These are phyloP conservation scores for Rhizopogon rudus DNA, from an alignment of 768 basidiomycete genomes.

Conservation along the genomic window DNA sequence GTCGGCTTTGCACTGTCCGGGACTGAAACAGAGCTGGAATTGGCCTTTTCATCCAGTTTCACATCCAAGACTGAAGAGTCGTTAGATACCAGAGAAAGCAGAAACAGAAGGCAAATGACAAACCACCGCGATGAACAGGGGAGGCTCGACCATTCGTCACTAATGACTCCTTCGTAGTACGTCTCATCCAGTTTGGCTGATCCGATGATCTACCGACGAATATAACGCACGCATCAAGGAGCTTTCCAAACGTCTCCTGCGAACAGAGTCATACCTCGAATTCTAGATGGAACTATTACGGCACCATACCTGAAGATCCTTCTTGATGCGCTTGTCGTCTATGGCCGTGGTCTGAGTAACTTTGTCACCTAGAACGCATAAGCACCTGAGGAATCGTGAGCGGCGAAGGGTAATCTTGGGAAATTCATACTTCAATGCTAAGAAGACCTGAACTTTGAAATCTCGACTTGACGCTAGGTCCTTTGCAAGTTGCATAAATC, in stretches of 20 bases:
- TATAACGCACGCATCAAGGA: slow-evolving; percentile 74
- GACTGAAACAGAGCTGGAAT: slow-evolving; percentile 37
- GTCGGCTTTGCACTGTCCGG: slow-evolving; percentile 24
- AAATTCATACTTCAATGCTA: slow-evolving; percentile 59
- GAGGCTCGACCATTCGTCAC: slow-evolving; percentile 68
- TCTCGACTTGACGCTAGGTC: slow-evolving; percentile 68
- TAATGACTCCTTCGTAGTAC: slow-evolving; percentile 58
- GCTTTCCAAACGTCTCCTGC: slow-evolving; percentile 79
- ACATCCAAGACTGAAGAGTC: slow-evolving; percentile 26
- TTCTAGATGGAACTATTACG: neutral
- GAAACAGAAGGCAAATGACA: slow-evolving; percentile 1
- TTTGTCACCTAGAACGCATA: slow-evolving; percentile 77
- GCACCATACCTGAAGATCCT: slow-evolving; percentile 75
- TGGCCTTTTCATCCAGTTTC: slow-evolving; percentile 60
- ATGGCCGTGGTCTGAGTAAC: slow-evolving; percentile 85
- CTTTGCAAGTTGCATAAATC: slow-evolving; percentile 72
- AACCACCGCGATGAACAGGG: slow-evolving; percentile 55
- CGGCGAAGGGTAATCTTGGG: neutral
- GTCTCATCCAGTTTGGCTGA: slow-evolving; percentile 74
- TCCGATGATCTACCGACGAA: slow-evolving; percentile 73
- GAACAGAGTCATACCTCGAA: neutral
- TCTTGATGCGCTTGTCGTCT: slow-evolving; percentile 83
- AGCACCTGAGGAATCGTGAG: slow-evolving; percentile 45
- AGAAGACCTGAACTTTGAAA: slow-evolving; percentile 67
- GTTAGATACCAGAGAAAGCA: slow-evolving; percentile 1